These are phyloP conservation scores for Leucogyrophana mollusca DNA, from an alignment of 768 basidiomycete species.

Conservation along the genomic window DNA sequence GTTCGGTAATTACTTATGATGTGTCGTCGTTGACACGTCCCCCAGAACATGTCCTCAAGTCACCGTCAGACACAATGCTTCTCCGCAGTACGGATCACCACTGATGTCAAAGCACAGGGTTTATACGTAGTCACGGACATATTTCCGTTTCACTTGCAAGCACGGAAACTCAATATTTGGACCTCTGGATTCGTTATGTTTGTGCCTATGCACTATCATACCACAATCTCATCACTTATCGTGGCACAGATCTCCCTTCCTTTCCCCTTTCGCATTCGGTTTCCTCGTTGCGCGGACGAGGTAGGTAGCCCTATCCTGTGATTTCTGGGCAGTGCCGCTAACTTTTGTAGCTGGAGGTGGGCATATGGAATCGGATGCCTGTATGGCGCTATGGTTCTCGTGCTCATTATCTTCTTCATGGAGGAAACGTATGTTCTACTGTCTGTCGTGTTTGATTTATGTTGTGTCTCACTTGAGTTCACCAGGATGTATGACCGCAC, in stretches of 20 bases:
- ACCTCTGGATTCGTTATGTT: conserved; percentile 41
- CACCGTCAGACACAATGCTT: conserved; percentile 25
- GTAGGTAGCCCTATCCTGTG: background rate
- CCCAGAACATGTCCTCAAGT: conserved; percentile 42
- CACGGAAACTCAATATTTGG: conserved; percentile 42
- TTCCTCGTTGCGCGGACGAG: background rate
- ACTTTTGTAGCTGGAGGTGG: conserved; percentile 42
- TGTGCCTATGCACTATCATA: conserved; percentile 14
- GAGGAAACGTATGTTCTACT: conserved; percentile 45
- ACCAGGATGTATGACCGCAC: conserved; percentile 49
- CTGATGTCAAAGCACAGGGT: conserved; percentile 17
- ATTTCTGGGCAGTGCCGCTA: too few relatives aligned
- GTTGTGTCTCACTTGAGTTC: background rate
- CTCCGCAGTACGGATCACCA: background rate
- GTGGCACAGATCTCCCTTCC: conserved; percentile 12
- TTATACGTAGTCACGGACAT: conserved; percentile 38
- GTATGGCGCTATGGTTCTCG: conserved; percentile 45
- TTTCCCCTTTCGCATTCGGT: background rate
- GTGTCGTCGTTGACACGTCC: background rate
- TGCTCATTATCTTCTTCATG: conserved; percentile 43
- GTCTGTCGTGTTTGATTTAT: too few relatives aligned
- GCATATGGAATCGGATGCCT: conserved; percentile 51
- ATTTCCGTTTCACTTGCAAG: conserved; percentile 45
- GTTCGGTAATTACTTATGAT: background rate
- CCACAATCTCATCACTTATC: conserved; percentile 25